Conservation (phyloP, 257 asterid species). For the Solanum piurae region DNA sequence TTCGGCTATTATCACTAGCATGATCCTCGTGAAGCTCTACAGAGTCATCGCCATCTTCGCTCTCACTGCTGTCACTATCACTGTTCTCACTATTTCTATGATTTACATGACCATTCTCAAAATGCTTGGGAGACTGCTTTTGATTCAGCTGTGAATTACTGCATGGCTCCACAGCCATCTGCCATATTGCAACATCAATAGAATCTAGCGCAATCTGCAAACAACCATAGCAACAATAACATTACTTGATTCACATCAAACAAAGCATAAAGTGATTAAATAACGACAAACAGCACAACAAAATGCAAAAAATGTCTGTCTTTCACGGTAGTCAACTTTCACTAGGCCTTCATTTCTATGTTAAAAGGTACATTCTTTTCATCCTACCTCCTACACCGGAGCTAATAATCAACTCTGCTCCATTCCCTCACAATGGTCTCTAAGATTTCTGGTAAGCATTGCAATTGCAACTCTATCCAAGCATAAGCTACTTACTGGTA, state of each 20-base stretch:
- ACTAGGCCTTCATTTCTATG: background rate
- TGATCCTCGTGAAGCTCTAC: conserved; percentile 28
- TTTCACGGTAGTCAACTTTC: background rate
- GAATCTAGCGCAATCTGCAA: conserved; percentile 74
- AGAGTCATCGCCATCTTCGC: conserved; percentile 42
- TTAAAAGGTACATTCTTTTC: background rate
- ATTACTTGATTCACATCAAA: background rate
- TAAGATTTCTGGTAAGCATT: background rate
- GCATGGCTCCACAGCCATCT: conserved; percentile 73
- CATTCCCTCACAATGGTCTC: background rate
- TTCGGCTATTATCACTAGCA: conserved; percentile 20
- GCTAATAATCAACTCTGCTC: background rate
- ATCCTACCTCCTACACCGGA: background rate
- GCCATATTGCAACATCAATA: conserved; percentile 75
- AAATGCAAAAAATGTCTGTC: background rate
- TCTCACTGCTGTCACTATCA: conserved; percentile 41
- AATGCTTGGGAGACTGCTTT: conserved; percentile 11
- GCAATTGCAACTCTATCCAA: background rate
- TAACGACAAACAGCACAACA: background rate
- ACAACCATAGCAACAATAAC: background rate
- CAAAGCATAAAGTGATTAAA: background rate
- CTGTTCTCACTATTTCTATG: conserved; percentile 17
- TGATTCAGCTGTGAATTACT: conserved; percentile 4
- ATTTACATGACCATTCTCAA: conserved; percentile 48
- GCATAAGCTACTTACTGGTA: background rate